Evolutionary conservation across 306 rosid species (phyloP), one percentile per base, ranked within the genome.

Genomic region (Begonia fuchsioides): DNA sequence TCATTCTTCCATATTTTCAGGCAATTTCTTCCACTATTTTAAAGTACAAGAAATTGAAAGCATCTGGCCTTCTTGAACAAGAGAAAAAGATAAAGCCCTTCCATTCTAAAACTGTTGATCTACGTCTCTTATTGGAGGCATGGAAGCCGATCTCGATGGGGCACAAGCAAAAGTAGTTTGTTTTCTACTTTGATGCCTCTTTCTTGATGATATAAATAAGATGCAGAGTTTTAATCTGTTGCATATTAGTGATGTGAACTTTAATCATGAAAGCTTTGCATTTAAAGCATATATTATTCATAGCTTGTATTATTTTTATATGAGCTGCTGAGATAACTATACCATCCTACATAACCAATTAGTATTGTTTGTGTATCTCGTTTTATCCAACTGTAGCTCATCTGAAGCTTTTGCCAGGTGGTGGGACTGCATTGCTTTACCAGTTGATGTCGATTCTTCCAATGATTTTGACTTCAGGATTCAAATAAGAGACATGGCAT

Each of bases 361-460:
- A 41, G 45, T 45, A 8, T 43, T 43, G 13, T 43, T 43, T 49
- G 8, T 13, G 50, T 50, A 51, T 2, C 18, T 5, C 32, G 38
- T 35, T 14, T 45, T 39, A 45, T 44, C 17, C 35, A 47, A 63
- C 40, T 54, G 52, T 12, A 55, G 53, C 52, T 17, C 19, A 18
- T 5, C 35, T 13, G 19, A 19, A 50, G 14, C 35, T 62, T 50
- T 38, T 63, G 17, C 16, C 67, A 90, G 98, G 92, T 85, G 98
- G 98, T 90, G 98, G 98, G 95, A 90, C 40, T 90, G 94, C 51
- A 47, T 90, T 66, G 85, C 94, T 14, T 72, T 85, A 80, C 98
- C 98, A 39, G 76, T 74, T 54, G 95, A 90, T 60, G 60, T 90
- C 10, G 71, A 79, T 60, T 58, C 87, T 71, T 75, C 85, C 1